Conservation (phyloP, 768 basidiomycete genomes). For the Amanita jacksonii region DNA sequence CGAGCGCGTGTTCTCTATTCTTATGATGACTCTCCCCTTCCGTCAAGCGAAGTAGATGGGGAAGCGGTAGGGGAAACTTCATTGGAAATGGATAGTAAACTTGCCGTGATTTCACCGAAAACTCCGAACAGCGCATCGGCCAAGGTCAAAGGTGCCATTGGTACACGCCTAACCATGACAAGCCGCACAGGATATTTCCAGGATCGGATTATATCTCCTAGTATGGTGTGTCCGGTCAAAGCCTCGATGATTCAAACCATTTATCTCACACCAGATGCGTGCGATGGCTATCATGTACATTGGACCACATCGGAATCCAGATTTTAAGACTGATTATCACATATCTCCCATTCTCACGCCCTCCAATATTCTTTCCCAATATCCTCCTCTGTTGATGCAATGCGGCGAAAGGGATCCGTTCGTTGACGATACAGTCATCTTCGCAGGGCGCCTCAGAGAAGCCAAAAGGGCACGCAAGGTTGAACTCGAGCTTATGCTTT, state of each 20-base stretch:
- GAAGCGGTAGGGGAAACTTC: not conserved
- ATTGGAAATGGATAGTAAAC: slow-evolving; percentile 25
- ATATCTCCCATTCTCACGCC: slow-evolving; percentile 94
- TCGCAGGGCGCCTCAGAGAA: slow-evolving; percentile 89
- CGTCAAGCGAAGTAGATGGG: not conserved
- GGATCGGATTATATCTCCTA: slow-evolving; percentile 87
- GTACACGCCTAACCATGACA: slow-evolving; percentile 90
- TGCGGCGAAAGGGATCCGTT: slow-evolving; percentile 94
- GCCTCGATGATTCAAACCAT: slow-evolving; percentile 2
- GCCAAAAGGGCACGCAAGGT: slow-evolving; percentile 80
- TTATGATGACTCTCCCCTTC: slow-evolving; percentile 23
- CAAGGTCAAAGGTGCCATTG: slow-evolving; percentile 53
- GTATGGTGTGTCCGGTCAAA: slow-evolving; percentile 62
- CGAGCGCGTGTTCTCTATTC: slow-evolving; percentile 62
- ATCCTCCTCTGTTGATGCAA: slow-evolving; percentile 89
- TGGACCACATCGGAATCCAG: slow-evolving; percentile 87
- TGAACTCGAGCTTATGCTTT: slow-evolving; percentile 55
- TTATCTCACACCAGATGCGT: slow-evolving; percentile 68
- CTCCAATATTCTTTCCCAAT: slow-evolving; percentile 72
- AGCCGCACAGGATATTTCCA: slow-evolving; percentile 91
- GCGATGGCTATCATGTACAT: slow-evolving; percentile 98
- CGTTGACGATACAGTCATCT: slow-evolving; percentile 96
- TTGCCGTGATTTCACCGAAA: slow-evolving; percentile 24
- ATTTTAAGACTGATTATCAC: slow-evolving; percentile 92
- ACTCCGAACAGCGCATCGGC: slow-evolving; percentile 18